Evolutionary conservation across 2,329 filamentous ascomycete genomes (phyloP).

Genomic region (Nakataea oryzae): DNA sequence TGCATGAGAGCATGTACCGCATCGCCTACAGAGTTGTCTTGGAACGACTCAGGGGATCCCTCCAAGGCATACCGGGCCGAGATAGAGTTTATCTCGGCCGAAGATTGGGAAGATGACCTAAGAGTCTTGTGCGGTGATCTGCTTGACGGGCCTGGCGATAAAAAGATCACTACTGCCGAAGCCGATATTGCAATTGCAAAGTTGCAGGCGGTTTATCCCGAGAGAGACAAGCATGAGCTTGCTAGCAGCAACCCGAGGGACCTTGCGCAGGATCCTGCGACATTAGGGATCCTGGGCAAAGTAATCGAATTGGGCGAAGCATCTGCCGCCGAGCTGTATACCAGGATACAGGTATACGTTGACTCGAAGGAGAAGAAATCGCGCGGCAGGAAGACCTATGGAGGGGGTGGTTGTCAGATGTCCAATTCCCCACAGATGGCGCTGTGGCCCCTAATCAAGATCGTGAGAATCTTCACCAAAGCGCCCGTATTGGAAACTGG

Average conservation of each 20-base stretch:
- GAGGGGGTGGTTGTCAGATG: neutral
- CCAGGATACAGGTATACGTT: conserved; percentile 19
- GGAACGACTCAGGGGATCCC: conserved; percentile 32
- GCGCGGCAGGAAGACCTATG: neutral
- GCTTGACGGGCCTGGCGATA: conserved; percentile 23
- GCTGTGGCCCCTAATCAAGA: neutral
- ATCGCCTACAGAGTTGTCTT: conserved; percentile 49
- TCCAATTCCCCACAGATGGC: neutral
- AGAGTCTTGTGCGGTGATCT: conserved; percentile 36
- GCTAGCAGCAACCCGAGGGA: conserved; percentile 20
- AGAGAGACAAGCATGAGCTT: conserved; percentile 28
- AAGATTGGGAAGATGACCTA: conserved; percentile 44
- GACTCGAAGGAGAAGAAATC: neutral
- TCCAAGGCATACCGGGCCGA: conserved; percentile 35
- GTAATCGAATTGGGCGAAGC: conserved; percentile 25
- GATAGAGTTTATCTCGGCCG: conserved; percentile 42
- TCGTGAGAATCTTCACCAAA: neutral
- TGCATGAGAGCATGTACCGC: conserved; percentile 54
- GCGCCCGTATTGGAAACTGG: neutral
- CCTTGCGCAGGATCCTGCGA: conserved; percentile 28
- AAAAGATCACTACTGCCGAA: conserved; percentile 24
- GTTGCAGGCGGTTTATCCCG: conserved; percentile 35
- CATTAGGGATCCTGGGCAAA: conserved; percentile 33
- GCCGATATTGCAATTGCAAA: conserved; percentile 34
- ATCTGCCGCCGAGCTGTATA: conserved; percentile 28